Base-by-base conservation (phyloP, 1,139 yeast genomes). In the Zygoascus meyerae region DNA sequence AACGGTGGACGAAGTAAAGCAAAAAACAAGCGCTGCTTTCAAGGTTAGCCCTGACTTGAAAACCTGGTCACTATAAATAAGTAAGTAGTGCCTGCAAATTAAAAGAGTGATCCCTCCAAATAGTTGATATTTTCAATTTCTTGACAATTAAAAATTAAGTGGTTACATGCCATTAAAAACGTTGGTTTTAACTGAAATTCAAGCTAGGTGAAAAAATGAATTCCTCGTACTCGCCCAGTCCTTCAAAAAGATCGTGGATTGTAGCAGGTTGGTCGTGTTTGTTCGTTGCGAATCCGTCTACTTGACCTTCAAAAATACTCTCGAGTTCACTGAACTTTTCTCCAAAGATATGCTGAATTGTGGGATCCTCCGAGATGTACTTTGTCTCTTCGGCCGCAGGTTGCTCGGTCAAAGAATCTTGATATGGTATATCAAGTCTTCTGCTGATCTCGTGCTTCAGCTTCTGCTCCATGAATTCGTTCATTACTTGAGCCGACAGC, bases 11-110 rank as follows among this genome's bases (percentile, higher is more conserved):
- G 71, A 71, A 40, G 55, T 72, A 40, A 58, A 50, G 48, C 55
- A 50, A 9, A 65, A 62, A 54, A 72, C 75, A n/a, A 72, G 54
- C 1, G 71, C 72, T 16, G 54, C 56, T 5, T 71, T 71, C 55
- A 58, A 54, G 34, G 61, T 71, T 10, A 60, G 73, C 3, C 58
- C 61, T 4, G 48, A 64, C 42, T 57, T 70, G 46, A 35, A 17
- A 18, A 35, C 30, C 11, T 21, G 26, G 26, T 21, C 26, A 21
- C 7, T 21, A 21, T 21, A 7, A 21, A 21, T 21, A 7, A 21
- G 6, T 21, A 7, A 21, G 26, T 5, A 21, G 7, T 21, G 26
- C 26, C 7, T 21, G 7, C 7, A 5, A 7, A 5, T 21, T 21
- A 4, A 21, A 21, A 21, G 7, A 7, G 26, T 21, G 4, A 21